A percentile compares a stretch with the other conserved stretches of the same genome.
phyloP scores from a whole-genome alignment of 345 rosid species.

The Eucalyptus pauciflora region DNA sequence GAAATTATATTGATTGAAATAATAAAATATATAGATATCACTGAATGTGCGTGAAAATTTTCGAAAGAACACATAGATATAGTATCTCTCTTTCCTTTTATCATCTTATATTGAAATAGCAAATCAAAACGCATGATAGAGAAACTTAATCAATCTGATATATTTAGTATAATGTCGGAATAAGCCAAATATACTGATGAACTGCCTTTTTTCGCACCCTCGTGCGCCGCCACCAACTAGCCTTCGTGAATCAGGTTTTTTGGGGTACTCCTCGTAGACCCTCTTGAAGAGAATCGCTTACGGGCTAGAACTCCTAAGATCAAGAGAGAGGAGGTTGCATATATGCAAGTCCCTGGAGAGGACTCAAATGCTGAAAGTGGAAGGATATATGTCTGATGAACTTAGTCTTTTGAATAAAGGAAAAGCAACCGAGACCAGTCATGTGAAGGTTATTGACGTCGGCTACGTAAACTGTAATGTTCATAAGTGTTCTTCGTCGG shows the following conservation, averaged over 20 bases:
- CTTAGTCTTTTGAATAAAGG: neutral
- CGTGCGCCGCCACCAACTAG: neutral
- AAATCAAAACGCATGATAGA: neutral
- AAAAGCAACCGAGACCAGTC: neutral
- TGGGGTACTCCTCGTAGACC: neutral
- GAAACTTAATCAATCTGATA: neutral
- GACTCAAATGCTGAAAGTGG: neutral
- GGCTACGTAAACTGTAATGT: neutral
- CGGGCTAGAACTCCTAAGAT: neutral
- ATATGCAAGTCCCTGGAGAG: neutral
- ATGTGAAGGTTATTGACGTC: neutral
- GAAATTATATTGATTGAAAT: neutral
- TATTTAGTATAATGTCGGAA: neutral
- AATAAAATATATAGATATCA: neutral
- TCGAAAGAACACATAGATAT: neutral
- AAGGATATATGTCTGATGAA: neutral
- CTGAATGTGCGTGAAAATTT: neutral
- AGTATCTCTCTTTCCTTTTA: neutral
- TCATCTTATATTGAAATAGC: neutral
- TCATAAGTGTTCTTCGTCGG: neutral
- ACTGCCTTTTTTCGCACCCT: neutral
- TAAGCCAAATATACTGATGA: neutral
- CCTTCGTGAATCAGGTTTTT: neutral
- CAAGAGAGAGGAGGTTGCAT: neutral
- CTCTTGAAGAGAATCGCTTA: neutral